Conservation (phyloP, 106 monocot species). For the Phalaenopsis equestris region DNA sequence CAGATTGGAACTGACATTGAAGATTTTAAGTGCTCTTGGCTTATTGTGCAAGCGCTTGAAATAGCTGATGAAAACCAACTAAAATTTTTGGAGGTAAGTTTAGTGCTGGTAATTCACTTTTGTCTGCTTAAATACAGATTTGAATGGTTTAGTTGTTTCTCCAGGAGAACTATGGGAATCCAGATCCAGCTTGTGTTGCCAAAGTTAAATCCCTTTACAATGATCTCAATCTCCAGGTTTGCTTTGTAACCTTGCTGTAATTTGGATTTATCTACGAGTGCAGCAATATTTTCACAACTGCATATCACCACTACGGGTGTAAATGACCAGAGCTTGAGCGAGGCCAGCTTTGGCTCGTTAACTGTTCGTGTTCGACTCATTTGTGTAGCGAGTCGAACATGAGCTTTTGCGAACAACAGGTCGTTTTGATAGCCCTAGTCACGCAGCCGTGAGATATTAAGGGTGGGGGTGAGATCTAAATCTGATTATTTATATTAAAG, state of each 20-base stretch:
- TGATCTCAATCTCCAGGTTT: slow-evolving; percentile 83
- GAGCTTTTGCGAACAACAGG: too few species aligned
- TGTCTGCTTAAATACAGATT: not conserved
- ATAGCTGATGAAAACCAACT: slow-evolving; percentile 53
- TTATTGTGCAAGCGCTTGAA: slow-evolving; percentile 87
- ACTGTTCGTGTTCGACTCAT: too few species aligned
- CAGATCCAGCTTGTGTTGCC: slow-evolving; percentile 54
- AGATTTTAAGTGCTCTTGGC: slow-evolving; percentile 96
- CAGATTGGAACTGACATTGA: slow-evolving; percentile 98
- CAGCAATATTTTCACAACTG: too few species aligned
- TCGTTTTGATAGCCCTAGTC: too few species aligned
- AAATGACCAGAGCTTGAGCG: too few species aligned
- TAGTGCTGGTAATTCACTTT: not conserved
- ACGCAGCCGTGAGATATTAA: too few species aligned
- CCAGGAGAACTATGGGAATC: slow-evolving; percentile 96
- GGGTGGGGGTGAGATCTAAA: too few species aligned
- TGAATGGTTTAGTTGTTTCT: not conserved
- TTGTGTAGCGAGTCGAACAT: too few species aligned
- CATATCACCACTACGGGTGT: too few species aligned
- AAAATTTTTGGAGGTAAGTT: slow-evolving; percentile 45
- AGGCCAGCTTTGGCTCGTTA: too few species aligned
- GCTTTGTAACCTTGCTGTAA: not conserved
- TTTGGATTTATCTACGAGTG: not conserved
- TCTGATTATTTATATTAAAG: too few species aligned
- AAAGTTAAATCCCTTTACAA: slow-evolving; percentile 73